Conservation (phyloP, 2,329 filamentous ascomycete species). For the Pyrenochaeta sp. region DNA sequence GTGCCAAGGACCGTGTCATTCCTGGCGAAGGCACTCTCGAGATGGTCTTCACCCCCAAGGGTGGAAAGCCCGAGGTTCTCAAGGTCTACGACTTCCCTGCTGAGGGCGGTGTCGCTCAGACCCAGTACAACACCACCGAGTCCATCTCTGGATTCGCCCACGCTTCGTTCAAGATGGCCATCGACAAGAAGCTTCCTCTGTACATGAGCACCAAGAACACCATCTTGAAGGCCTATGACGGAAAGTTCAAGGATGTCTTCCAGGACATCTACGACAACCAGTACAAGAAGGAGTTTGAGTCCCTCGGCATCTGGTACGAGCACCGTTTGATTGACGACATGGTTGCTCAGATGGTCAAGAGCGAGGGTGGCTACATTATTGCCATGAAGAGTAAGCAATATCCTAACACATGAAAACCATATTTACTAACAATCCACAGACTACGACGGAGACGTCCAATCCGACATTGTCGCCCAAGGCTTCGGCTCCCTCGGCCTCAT, state of each 20-base stretch:
- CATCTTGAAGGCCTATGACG: conserved; percentile 98
- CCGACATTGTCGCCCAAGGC: conserved; percentile 96
- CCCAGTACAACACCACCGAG: conserved; percentile 98
- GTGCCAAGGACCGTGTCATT: conserved; percentile 89
- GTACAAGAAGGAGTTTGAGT: conserved; percentile 89
- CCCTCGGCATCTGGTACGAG: conserved; percentile 97
- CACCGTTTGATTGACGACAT: conserved; percentile 99
- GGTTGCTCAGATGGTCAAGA: conserved; percentile 99
- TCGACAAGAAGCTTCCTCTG: conserved; percentile 86
- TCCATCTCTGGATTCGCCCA: conserved; percentile 95
- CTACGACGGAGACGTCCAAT: conserved; percentile 99
- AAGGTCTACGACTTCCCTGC: conserved; percentile 90
- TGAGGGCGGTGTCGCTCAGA: conserved; percentile 87
- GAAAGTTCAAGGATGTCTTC: conserved; percentile 99
- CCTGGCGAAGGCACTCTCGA: conserved; percentile 84
- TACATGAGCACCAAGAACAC: conserved; percentile 99
- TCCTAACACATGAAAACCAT: neutral
- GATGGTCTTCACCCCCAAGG: conserved; percentile 90
- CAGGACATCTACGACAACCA: conserved; percentile 90
- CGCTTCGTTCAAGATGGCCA: conserved; percentile 93
- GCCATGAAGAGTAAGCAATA: conserved; percentile 83
- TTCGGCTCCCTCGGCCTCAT: conserved; percentile 98
- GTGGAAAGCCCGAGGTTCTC: conserved; percentile 81
- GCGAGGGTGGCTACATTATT: conserved; percentile 93
- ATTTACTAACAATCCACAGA: conserved; percentile 62